phyloP scores from a whole-genome alignment of 2,329 filamentous ascomycete species.

The Aspergillus ochraceus region DNA sequence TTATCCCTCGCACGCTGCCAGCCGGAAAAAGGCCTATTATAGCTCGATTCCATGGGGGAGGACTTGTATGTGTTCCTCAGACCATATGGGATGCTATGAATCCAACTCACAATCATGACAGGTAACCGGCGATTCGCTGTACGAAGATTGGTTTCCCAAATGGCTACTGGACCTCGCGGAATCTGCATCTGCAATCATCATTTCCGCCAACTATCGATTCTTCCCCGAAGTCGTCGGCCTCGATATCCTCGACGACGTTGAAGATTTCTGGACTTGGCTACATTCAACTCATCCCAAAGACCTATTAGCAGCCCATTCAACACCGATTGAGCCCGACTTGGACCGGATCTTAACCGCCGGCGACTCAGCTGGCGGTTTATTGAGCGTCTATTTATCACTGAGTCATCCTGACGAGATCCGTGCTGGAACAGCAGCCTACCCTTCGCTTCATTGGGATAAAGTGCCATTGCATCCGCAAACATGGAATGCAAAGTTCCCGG shows the following conservation, averaged over 20 bases:
- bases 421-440: background rate
- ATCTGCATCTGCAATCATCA: background rate
- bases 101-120: background rate
- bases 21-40: background rate
- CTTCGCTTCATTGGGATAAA: background rate
- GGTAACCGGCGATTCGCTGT: background rate
- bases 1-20: background rate
- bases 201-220: conserved; percentile 1
- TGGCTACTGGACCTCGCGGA: background rate
- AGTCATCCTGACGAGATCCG: background rate
- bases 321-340: background rate
- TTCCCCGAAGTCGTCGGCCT: background rate
- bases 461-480: background rate
- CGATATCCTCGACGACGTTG: background rate
- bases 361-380: background rate
- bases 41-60: conserved; percentile 1
- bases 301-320: background rate
- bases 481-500: background rate
- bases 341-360: background rate
- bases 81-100: background rate
- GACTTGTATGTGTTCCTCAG: background rate
- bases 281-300: background rate
- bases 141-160: background rate
- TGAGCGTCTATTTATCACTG: background rate
- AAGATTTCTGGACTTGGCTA: background rate